Evolutionary conservation across 2,329 filamentous ascomycete genomes (phyloP), one percentile per base, ranked within the genome.

Genomic region (Ilyonectria destructans): DNA sequence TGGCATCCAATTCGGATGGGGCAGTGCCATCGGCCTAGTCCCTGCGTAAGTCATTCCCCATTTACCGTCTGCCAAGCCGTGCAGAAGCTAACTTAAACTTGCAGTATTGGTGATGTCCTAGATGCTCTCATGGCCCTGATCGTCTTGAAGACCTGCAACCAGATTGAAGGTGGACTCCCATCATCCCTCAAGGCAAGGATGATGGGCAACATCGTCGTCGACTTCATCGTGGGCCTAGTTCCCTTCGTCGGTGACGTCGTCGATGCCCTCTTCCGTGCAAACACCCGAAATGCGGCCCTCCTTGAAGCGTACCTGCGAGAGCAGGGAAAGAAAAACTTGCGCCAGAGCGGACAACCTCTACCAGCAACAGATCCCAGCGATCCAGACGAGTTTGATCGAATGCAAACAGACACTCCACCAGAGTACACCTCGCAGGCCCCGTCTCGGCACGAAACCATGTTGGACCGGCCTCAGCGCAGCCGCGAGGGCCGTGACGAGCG

Each of bases 1-100:
- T 71, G 94, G 95, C 49, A 87, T 97, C 67, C 89, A 91, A 65
- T 95, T 98, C 78, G 96, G 96, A 62, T 98, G 95, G 94, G 90
- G 93, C 58, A 93, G 92, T 74, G 88, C 97, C 65, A 93, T 98
- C 75, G 96, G 92, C 15, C 79, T 98, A 8, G 81, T 98, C 62
- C 96, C 96, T 74, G 89, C 89, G 89, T 94, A 87, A 86, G 93
- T 88, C 13, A 37, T 29, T 26, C 29, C 7, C n/a, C 21, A 65
- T n/a, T 46, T 12, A 19, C 52, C 54, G 55, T 21, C 48, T 58
- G 49, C n/a, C 5, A 13, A 43, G 35, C 26, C 31, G 21, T 15
- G 31, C 49, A 31, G 17, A 63, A 59, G 40, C 71, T 80, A 67
- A 79, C 71, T 51, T 45, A 2, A 7, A 29, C 23, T 13, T 23